These are phyloP conservation scores for Penicillium fimorum DNA, from an alignment of 495 filamentous ascomycete genomes.

Conservation along the genomic window DNA sequence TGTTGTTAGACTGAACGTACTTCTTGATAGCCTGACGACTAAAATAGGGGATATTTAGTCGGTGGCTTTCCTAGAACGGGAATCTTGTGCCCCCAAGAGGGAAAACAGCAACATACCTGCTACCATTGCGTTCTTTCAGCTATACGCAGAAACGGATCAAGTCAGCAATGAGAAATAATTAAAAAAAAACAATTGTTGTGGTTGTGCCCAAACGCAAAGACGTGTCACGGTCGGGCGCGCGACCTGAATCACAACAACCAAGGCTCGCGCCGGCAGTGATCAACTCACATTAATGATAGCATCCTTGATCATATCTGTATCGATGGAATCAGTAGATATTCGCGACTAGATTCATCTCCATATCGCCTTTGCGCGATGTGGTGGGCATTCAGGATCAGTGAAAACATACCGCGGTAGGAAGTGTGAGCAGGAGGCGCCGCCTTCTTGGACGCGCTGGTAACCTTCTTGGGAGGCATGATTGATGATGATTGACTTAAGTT, in stretches of 20 bases:
- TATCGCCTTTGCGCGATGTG: slow-evolving; percentile 43
- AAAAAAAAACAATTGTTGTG: slow-evolving; percentile 25
- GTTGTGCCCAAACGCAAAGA: slow-evolving; percentile 25
- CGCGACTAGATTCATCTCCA: slow-evolving; percentile 40
- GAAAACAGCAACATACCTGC: slow-evolving; percentile 51
- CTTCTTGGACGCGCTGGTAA: slow-evolving; percentile 50
- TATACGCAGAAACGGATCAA: slow-evolving; percentile 30
- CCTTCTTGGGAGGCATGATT: slow-evolving; percentile 58
- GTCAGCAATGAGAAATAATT: slow-evolving; percentile 34
- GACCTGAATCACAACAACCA: slow-evolving; percentile 36
- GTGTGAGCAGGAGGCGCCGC: slow-evolving; percentile 49
- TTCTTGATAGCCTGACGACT: slow-evolving; percentile 98
- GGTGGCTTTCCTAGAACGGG: slow-evolving; percentile 12
- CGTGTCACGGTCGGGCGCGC: slow-evolving; percentile 49
- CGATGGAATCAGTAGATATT: slow-evolving; percentile 46
- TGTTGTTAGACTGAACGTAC: slow-evolving; percentile 96
- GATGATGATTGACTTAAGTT: slow-evolving; percentile 17
- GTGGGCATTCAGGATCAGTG: slow-evolving; percentile 41
- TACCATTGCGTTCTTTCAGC: slow-evolving; percentile 66
- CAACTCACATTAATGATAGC: slow-evolving; percentile 64
- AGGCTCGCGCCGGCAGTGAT: slow-evolving; percentile 35
- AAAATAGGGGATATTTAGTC: slow-evolving; percentile 16
- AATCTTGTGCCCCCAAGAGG: slow-evolving; percentile 9
- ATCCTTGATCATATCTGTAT: slow-evolving; percentile 67
- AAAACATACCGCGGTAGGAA: slow-evolving; percentile 61